phyloP scores from a whole-genome alignment of 352 stramenopile genomes.

The Globisporangium carolinianum region DNA sequence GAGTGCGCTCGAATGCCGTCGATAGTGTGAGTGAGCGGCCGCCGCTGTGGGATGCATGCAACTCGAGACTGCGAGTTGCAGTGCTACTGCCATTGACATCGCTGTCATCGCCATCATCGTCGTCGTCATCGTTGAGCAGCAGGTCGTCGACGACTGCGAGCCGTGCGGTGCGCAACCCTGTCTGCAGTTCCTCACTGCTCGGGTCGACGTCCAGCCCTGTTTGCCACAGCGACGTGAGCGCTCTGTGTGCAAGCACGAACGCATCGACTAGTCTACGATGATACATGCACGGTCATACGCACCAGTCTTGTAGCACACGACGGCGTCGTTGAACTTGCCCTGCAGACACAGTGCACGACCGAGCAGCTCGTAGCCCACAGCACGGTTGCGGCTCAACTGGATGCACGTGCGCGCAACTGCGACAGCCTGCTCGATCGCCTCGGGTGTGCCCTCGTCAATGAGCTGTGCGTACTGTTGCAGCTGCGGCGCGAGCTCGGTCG shows the following conservation, averaged over 20 bases:
- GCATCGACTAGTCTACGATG: not conserved
- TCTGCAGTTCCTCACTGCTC: conserved; percentile 28
- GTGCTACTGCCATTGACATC: not conserved
- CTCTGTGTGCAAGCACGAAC: too few relatives aligned
- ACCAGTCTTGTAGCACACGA: conserved; percentile 48
- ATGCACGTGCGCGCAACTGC: conserved; percentile 23
- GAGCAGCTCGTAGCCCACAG: conserved; percentile 29
- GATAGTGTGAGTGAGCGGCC: not conserved
- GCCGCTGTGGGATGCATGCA: not conserved
- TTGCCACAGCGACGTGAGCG: not conserved
- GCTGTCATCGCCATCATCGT: conserved; percentile 7
- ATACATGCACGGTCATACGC: not conserved
- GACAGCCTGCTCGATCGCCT: conserved; percentile 20
- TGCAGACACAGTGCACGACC: conserved; percentile 26
- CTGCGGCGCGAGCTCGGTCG: conserved; percentile 4
- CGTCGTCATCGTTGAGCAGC: conserved; percentile 25
- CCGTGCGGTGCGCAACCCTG: conserved; percentile 37
- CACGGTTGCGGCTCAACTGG: conserved; percentile 12
- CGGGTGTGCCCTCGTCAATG: conserved; percentile 15
- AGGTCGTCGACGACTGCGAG: conserved; percentile 43
- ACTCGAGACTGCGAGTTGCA: not conserved
- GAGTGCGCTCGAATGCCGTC: not conserved
- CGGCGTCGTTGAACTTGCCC: conserved; percentile 25
- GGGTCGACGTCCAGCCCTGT: conserved; percentile 43
- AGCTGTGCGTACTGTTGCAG: conserved; percentile 19